These are phyloP conservation scores for Melaleuca alternifolia DNA, from an alignment of 345 rosid genomes.

Conservation along the genomic window DNA sequence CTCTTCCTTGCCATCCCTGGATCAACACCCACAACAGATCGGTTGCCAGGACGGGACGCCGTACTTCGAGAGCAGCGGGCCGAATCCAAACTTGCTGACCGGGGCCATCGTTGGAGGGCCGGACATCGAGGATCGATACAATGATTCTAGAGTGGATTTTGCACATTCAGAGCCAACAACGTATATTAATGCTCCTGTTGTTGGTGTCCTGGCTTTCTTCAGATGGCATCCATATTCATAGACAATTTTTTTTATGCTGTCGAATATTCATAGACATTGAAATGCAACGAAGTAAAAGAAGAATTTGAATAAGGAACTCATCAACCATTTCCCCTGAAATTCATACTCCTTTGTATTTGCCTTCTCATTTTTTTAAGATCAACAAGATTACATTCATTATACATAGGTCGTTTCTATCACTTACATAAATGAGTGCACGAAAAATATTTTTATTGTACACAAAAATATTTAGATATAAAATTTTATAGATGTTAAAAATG, in stretches of 20 bases:
- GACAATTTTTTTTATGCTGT: too few species aligned
- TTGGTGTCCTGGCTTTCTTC: constrained; percentile 47
- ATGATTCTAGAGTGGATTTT: constrained; percentile 17
- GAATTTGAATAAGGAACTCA: background rate
- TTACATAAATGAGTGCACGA: background rate
- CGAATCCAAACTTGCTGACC: constrained; percentile 48
- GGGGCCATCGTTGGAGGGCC: constrained; percentile 90
- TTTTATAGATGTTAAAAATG: background rate
- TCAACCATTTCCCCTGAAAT: background rate
- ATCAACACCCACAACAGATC: constrained; percentile 19
- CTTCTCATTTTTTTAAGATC: background rate
- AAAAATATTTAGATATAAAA: background rate
- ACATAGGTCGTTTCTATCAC: background rate
- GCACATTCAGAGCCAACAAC: constrained; percentile 52
- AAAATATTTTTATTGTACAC: background rate
- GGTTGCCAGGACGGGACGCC: constrained; percentile 42
- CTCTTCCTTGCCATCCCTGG: constrained; percentile 51
- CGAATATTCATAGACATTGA: background rate
- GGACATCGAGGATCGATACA: constrained; percentile 37
- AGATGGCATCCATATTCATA: background rate
- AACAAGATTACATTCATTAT: background rate
- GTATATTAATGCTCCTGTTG: constrained; percentile 56
- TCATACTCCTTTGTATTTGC: background rate
- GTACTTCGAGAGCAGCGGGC: constrained; percentile 21
- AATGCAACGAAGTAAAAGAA: background rate